Percentiles rank a stretch among this genome's conserved stretches.
These are phyloP conservation scores for Cyclotella distinguenda DNA, from an alignment of 108 stramenopile genomes.

Conservation along the genomic window DNA sequence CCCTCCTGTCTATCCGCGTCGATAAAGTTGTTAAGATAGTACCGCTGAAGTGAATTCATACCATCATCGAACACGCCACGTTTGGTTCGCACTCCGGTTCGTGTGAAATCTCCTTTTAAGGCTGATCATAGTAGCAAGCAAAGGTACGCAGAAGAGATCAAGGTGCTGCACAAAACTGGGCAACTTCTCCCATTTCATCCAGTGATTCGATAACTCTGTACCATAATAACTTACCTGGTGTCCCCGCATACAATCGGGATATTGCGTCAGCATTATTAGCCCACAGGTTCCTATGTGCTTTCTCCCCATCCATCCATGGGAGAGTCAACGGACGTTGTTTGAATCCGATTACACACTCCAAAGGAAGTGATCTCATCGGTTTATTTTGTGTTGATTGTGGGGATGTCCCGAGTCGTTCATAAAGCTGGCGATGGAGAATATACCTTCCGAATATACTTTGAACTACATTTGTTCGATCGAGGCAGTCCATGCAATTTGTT, in stretches of 20 bases:
- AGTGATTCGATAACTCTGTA: not conserved
- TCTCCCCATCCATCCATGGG: constrained; percentile 74
- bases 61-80: constrained; percentile 93
- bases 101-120: constrained; percentile 93
- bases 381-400: constrained; percentile 3
- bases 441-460: constrained; percentile 89
- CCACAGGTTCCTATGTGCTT: constrained; percentile 78
- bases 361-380: constrained; percentile 34
- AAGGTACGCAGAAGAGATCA: no score
- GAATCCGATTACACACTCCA: constrained; percentile 25
- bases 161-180: no score
- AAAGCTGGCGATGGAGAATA: constrained; percentile 63
- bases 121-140: constrained; percentile 35
- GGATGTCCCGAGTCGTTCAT: constrained; percentile 28
- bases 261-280: constrained; percentile 94
- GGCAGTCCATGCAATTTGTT: constrained; percentile 98
- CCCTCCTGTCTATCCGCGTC: constrained; percentile 96
- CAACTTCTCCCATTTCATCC: no score
- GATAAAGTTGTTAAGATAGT: constrained; percentile 94
- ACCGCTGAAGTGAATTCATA: constrained; percentile 93
- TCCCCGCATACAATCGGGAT: constrained; percentile 91
- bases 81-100: constrained; percentile 90
- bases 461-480: constrained; percentile 98
- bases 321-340: constrained; percentile 49
- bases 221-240: constrained; percentile 48